phyloP scores from a whole-genome alignment of 805 yeast genomes.

The Clavispora phyllophila region DNA sequence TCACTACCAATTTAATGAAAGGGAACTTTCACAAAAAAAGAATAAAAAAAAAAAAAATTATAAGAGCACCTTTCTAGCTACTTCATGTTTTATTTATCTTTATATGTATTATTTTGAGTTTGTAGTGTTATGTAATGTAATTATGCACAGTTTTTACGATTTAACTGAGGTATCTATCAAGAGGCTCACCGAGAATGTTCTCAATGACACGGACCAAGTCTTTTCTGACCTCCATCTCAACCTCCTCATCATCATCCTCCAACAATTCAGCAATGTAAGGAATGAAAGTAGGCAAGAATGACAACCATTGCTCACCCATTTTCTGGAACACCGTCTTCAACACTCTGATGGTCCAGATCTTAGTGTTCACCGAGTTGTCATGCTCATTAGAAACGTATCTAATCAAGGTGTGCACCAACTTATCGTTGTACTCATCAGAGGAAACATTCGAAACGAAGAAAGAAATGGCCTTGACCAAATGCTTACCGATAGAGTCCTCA shows the following conservation, averaged over 20 bases:
- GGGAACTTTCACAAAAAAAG: too few species aligned
- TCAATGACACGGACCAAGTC: conserved; percentile 90
- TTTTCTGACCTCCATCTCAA: conserved; percentile 84
- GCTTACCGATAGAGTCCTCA: conserved; percentile 72
- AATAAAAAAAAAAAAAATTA: too few species aligned
- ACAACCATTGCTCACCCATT: conserved; percentile 93
- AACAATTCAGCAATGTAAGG: conserved; percentile 93
- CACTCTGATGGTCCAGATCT: conserved; percentile 76
- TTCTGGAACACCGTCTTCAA: conserved; percentile 80
- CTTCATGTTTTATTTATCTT: too few species aligned
- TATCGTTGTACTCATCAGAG: conserved; percentile 67
- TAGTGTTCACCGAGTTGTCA: conserved; percentile 57
- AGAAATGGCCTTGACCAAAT: conserved; percentile 74
- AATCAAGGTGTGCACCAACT: conserved; percentile 42
- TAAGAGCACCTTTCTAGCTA: too few species aligned
- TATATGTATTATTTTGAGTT: not conserved
- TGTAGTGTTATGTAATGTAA: not conserved
- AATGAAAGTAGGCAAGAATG: conserved; percentile 86
- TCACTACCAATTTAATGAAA: too few species aligned
- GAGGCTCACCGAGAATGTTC: conserved; percentile 88
- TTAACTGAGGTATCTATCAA: conserved; percentile 65
- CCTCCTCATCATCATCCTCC: conserved; percentile 93
- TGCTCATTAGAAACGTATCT: conserved; percentile 37
- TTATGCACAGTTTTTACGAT: not conserved
- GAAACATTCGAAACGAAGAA: conserved; percentile 67